Evolutionary conservation across 2,329 filamentous ascomycete genomes (phyloP).

Genomic region (Fonsecaea pedrosoi): DNA sequence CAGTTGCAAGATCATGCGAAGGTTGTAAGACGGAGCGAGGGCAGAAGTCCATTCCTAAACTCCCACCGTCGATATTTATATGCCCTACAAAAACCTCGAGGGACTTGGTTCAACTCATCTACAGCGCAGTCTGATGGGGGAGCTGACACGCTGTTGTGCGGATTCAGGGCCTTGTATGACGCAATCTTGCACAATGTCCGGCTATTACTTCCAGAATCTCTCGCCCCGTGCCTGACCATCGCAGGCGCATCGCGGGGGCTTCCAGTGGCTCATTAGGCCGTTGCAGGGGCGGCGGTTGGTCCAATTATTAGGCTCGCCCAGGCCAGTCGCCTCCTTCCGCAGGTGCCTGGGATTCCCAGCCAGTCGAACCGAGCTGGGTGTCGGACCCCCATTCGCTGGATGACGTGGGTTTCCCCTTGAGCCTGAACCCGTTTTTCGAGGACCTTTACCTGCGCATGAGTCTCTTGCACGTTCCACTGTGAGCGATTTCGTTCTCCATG

Average conservation of each 20-base stretch:
- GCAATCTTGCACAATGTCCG: neutral
- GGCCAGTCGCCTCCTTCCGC: neutral
- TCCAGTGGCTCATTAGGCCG: neutral
- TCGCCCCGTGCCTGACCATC: constrained; percentile 12
- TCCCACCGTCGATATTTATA: constrained; percentile 7
- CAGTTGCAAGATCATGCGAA: constrained; percentile 11
- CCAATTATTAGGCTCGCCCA: neutral
- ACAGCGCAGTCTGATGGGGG: too few relatives aligned
- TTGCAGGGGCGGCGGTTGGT: neutral
- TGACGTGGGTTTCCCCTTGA: neutral
- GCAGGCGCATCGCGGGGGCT: neutral
- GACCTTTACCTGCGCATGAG: neutral
- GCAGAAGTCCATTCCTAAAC: neutral
- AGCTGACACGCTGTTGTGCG: too few relatives aligned
- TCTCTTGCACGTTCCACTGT: neutral
- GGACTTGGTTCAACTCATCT: neutral
- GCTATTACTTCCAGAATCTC: neutral
- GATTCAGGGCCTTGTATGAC: too few relatives aligned
- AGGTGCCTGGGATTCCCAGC: neutral
- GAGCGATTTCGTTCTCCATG: constrained; percentile 5
- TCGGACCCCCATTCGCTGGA: neutral
- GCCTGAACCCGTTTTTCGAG: neutral
- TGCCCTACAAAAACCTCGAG: neutral
- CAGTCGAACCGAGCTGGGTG: neutral
- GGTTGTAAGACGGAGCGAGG: constrained; percentile 1